A percentile compares a stretch with the other conserved stretches of the same genome.
Conservation (phyloP, 1,284 basidiomycete species). For the Microbotryomycetes sp. region DNA sequence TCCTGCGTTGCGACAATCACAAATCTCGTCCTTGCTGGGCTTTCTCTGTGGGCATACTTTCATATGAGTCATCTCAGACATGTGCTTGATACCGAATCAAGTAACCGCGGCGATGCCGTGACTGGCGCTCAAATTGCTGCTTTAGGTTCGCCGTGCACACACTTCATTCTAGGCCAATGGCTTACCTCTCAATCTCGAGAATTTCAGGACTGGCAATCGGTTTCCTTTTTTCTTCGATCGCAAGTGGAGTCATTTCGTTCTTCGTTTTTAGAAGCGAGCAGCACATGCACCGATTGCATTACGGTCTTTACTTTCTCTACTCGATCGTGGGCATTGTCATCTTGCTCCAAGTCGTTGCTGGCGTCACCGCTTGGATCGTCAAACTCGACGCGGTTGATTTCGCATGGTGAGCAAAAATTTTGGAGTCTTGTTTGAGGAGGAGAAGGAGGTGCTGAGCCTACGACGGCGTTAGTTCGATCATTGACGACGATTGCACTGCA, state of each 20-base stretch:
- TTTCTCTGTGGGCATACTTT: background rate
- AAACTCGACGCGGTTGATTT: background rate
- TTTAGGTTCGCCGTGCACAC: background rate
- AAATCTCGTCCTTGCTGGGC: background rate
- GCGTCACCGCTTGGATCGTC: background rate
- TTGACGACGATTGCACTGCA: background rate
- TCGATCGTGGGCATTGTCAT: background rate
- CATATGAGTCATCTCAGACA: background rate
- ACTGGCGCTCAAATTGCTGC: background rate
- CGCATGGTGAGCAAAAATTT: too few species aligned
- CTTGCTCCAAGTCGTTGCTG: background rate
- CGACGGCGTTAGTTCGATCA: background rate
- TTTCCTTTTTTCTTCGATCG: too few species aligned
- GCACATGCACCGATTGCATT: background rate
- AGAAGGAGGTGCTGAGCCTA: too few species aligned
- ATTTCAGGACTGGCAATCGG: too few species aligned
- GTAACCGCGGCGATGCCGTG: background rate
- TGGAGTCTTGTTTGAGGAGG: too few species aligned
- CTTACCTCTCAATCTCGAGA: too few species aligned
- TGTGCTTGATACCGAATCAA: background rate
- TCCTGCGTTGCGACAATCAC: background rate
- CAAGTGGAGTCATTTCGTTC: background rate
- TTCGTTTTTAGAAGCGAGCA: background rate
- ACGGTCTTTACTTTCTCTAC: background rate
- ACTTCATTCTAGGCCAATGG: too few species aligned